Percentiles rank a stretch among this genome's conserved stretches.
phyloP scores from a whole-genome alignment of 768 basidiomycete species.

The Mycena kentingensis region DNA sequence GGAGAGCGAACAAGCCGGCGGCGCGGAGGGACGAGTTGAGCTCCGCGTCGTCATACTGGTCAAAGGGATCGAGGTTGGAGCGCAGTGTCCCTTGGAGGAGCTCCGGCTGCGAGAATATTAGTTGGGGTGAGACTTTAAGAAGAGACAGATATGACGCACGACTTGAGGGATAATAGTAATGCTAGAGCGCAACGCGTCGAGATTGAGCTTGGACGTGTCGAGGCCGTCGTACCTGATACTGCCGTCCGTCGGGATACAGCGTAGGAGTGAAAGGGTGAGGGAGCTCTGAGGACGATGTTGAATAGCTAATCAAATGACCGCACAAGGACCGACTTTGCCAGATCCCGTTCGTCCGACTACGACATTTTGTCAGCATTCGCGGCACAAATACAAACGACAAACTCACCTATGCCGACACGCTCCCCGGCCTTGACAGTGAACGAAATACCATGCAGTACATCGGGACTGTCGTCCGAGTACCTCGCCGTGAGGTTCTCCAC shows the following conservation, averaged over 20 bases:
- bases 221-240: slow-evolving; percentile 58
- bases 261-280: slow-evolving; percentile 67
- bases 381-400: not conserved
- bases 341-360: slow-evolving; percentile 24
- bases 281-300: slow-evolving; percentile 42
- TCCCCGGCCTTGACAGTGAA: slow-evolving; percentile 47
- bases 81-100: slow-evolving; percentile 69
- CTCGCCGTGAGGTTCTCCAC: slow-evolving; percentile 54
- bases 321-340: slow-evolving; percentile 34
- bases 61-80: slow-evolving; percentile 66
- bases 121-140: not conserved
- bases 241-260: slow-evolving; percentile 68
- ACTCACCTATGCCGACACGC: slow-evolving; percentile 24
- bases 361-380: not conserved
- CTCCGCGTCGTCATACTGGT: slow-evolving; percentile 65
- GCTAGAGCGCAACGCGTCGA: slow-evolving; percentile 64
- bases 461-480: slow-evolving; percentile 47
- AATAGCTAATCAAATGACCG: not conserved
- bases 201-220: slow-evolving; percentile 63
- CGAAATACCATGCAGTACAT: slow-evolving; percentile 31
- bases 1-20: slow-evolving; percentile 32
- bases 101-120: slow-evolving; percentile 52
- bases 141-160: slow-evolving; percentile 34
- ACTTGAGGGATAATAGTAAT: slow-evolving; percentile 63
- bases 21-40: slow-evolving; percentile 43